phyloP scores from a whole-genome alignment of 345 rosid genomes.

The Tarenaya hassleriana region DNA sequence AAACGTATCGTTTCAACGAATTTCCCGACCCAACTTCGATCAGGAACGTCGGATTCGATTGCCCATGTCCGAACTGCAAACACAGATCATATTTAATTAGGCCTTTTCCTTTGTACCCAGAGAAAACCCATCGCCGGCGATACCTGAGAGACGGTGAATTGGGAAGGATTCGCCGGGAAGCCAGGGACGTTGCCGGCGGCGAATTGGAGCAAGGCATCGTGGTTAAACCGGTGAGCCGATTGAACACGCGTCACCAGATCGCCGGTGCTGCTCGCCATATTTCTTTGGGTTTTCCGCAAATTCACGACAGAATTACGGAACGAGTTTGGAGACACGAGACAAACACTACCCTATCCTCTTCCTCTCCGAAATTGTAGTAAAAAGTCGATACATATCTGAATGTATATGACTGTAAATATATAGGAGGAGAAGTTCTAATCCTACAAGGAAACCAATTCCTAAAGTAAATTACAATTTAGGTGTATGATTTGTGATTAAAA shows the following conservation, averaged over 20 bases:
- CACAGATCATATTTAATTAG: constrained; percentile 1
- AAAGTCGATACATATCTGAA: too few species aligned
- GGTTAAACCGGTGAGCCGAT: constrained; percentile 50
- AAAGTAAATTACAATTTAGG: too few species aligned
- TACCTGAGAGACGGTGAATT: constrained; percentile 69
- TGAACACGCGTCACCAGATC: constrained; percentile 52
- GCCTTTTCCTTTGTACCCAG: background rate
- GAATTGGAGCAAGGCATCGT: constrained; percentile 51
- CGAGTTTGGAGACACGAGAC: background rate
- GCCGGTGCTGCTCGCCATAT: constrained; percentile 54
- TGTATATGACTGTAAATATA: too few species aligned
- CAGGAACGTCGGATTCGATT: constrained; percentile 85
- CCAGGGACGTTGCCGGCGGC: constrained; percentile 50
- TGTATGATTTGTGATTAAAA: too few species aligned
- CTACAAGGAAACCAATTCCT: too few species aligned
- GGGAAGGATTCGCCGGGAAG: constrained; percentile 56
- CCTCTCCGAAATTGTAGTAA: too few species aligned
- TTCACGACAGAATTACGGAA: constrained; percentile 3
- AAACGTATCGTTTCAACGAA: constrained; percentile 57
- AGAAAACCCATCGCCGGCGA: background rate
- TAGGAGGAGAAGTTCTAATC: too few species aligned
- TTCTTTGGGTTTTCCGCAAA: constrained; percentile 1
- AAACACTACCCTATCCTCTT: too few species aligned
- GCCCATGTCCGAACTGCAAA: constrained; percentile 80
- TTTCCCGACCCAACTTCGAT: constrained; percentile 49